Evolutionary conservation across 140 eudicot species (phyloP).

Genomic region (Anethum foeniculum): DNA sequence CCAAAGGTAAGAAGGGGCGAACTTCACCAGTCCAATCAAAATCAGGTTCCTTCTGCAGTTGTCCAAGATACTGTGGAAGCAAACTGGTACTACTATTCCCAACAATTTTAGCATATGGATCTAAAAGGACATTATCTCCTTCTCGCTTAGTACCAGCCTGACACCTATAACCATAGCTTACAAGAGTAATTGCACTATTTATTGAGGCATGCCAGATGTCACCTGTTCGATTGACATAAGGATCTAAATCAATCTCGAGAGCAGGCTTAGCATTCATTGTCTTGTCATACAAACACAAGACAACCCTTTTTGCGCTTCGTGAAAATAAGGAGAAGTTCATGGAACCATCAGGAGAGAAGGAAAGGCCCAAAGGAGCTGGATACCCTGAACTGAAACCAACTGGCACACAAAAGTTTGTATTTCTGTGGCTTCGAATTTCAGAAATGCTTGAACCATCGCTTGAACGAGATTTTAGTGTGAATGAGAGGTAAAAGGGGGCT

Average conservation of each 20-base stretch:
- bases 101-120: slow-evolving; percentile 59
- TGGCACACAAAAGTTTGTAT: slow-evolving; percentile 66
- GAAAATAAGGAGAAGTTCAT: slow-evolving; percentile 73
- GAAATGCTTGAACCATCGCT: slow-evolving; percentile 24
- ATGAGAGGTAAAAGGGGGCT: slow-evolving; percentile 76
- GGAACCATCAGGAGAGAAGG: slow-evolving; percentile 49
- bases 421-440: slow-evolving; percentile 57
- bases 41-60: slow-evolving; percentile 43
- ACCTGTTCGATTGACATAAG: slow-evolving; percentile 84
- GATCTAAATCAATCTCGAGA: slow-evolving; percentile 86
- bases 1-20: slow-evolving; percentile 60
- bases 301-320: slow-evolving; percentile 51
- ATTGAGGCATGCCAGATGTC: slow-evolving; percentile 87
- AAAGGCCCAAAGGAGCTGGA: slow-evolving; percentile 72
- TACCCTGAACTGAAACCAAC: slow-evolving; percentile 73
- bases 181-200: slow-evolving; percentile 33
- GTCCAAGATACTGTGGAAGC: slow-evolving; percentile 35
- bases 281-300: slow-evolving; percentile 65
- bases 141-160: slow-evolving; percentile 25
- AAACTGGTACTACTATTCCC: slow-evolving; percentile 5
- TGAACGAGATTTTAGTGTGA: slow-evolving; percentile 32
- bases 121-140: slow-evolving; percentile 37
- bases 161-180: slow-evolving; percentile 61
- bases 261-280: slow-evolving; percentile 37
- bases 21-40: slow-evolving; percentile 80